These are phyloP conservation scores for Immersiella caudata DNA, from an alignment of 495 filamentous ascomycete species.

Conservation along the genomic window DNA sequence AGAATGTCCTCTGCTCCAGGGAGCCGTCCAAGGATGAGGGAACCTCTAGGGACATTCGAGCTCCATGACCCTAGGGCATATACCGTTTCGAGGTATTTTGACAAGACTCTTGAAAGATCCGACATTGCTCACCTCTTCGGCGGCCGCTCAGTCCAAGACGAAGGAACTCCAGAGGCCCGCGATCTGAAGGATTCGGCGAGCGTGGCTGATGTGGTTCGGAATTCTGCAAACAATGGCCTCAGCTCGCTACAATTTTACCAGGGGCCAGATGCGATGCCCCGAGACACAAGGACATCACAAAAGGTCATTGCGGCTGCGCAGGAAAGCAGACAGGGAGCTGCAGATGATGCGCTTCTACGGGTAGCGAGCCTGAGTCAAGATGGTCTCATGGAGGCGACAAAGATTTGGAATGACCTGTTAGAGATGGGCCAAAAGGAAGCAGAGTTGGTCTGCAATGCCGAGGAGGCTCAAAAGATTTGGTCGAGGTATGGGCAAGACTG, in stretches of 20 bases:
- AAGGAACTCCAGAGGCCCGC: neutral
- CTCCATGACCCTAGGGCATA: conserved; percentile 2
- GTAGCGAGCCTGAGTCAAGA: conserved; percentile 23
- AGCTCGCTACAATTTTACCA: neutral
- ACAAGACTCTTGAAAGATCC: conserved; percentile 19
- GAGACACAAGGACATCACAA: neutral
- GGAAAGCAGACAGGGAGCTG: neutral
- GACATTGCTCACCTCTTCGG: conserved; percentile 12
- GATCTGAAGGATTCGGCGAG: too few relatives aligned
- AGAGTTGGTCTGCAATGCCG: conserved; percentile 7
- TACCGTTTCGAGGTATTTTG: conserved; percentile 26
- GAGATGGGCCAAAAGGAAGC: conserved; percentile 23
- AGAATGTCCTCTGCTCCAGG: conserved; percentile 23
- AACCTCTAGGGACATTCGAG: conserved; percentile 14
- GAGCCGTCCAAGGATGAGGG: conserved; percentile 16
- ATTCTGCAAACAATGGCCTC: too few relatives aligned
- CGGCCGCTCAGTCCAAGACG: neutral
- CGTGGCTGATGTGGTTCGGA: too few relatives aligned
- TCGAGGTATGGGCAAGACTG: conserved; percentile 25
- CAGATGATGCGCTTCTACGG: conserved; percentile 6
- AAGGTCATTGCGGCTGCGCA: neutral
- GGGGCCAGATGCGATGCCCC: neutral
- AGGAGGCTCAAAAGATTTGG: conserved; percentile 18
- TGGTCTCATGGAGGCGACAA: conserved; percentile 28
- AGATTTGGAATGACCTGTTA: conserved; percentile 34